Evolutionary conservation across 495 filamentous ascomycete genomes (phyloP), one percentile per base, ranked within the genome.

Genomic region (Parachaetomium inaequale): DNA sequence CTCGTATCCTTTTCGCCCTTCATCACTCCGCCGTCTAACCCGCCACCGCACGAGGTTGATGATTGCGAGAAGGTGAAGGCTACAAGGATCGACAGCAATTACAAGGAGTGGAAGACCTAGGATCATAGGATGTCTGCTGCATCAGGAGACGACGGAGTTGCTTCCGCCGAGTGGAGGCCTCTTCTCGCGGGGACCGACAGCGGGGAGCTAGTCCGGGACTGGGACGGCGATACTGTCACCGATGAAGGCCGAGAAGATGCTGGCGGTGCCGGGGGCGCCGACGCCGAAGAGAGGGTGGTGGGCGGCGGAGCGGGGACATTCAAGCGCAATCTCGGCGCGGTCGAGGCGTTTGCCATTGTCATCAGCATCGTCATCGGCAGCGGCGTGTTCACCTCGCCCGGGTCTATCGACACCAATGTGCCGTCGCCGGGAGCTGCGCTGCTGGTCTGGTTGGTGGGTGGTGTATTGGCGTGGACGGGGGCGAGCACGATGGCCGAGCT

Each of bases 361-460:
- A 78, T 84, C 60, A 81, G 78, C 64, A 81, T 85, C 58, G 78
- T 82, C 42, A 83, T 84, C 55, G 83, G 82, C 6, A 79, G 77
- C 25, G 81, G 82, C 42, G 75, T 85, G 23, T 84, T 85, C 62
- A 82, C 82, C 0, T 84, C 83, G 5, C 82, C 81, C 5, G 80
- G 79, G 0, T 74, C 78, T n/a, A 77, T 84, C 67, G 82, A 84
- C 65, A 78, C 78, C 2, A 83, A 83, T 63, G 79, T 82, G 1
- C 78, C 80, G 2, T 84, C 83, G 5, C 80, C 82, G 2, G 81
- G 79, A 25, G 73, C 67, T 4, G 81, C 80, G 10, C 66, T 85
- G 47, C 49, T 83, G 10, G 72, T 83, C 15, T 85, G 82, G 81
- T 69, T 83, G 21, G 66, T 84, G 28, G 80, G 76, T 40, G 80